Evolutionary conservation across 1,284 basidiomycete genomes (phyloP).

Genomic region (Hemileia vastatrix): DNA sequence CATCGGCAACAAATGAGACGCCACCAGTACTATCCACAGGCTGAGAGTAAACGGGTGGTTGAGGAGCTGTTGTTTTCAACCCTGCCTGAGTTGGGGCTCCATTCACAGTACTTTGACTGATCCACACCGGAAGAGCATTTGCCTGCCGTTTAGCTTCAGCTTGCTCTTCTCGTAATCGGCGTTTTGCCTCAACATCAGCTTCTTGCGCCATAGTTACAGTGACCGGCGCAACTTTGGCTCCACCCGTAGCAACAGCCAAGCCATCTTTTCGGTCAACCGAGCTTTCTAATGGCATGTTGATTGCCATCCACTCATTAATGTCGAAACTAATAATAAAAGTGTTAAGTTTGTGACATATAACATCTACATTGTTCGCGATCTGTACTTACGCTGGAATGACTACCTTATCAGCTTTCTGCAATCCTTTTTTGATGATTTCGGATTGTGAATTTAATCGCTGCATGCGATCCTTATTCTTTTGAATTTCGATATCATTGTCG

Average conservation of each 20-base stretch:
- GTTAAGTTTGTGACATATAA: no score
- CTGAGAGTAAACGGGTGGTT: no score
- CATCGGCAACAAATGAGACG: constrained; percentile 14
- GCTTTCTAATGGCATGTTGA: constrained; percentile 14
- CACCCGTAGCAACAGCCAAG: constrained; percentile 20
- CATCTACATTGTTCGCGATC: no score
- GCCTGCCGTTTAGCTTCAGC: constrained; percentile 21
- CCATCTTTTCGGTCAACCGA: constrained; percentile 11
- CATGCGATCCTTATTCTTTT: constrained; percentile 83
- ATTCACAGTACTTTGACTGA: constrained; percentile 21
- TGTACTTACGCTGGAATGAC: constrained; percentile 54
- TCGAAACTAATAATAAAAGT: constrained; percentile 10
- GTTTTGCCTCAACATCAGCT: constrained; percentile 17
- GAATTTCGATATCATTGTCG: constrained; percentile 73
- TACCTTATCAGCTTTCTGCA: constrained; percentile 83
- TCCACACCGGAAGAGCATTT: constrained; percentile 22
- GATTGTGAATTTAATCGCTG: constrained; percentile 89
- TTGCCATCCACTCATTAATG: constrained; percentile 19
- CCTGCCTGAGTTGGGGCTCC: constrained; percentile 18
- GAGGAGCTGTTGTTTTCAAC: constrained; percentile 1
- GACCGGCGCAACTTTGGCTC: constrained; percentile 19
- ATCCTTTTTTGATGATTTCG: constrained; percentile 69
- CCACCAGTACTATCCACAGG: no score
- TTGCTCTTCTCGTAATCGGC: constrained; percentile 11
- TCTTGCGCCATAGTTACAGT: constrained; percentile 20